Percentiles rank a stretch among this genome's conserved stretches.
These are phyloP conservation scores for Emericellopsis terricola DNA, from an alignment of 495 filamentous ascomycete species.

Conservation along the genomic window DNA sequence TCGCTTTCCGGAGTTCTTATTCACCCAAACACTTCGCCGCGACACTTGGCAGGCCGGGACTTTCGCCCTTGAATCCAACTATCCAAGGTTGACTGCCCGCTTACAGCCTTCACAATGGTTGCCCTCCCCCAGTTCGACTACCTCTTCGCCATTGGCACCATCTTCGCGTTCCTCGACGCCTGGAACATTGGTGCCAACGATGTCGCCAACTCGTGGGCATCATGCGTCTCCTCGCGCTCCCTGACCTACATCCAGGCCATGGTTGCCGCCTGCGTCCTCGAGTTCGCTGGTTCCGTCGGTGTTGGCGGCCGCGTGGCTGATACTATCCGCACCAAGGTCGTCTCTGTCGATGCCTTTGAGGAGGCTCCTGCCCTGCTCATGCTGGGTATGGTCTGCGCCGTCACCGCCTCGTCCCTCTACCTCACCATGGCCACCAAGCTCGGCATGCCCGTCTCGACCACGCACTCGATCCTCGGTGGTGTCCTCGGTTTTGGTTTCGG, in stretches of 20 bases:
- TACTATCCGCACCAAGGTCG: slow-evolving; percentile 51
- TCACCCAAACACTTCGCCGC: not conserved
- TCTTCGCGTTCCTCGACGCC: slow-evolving; percentile 60
- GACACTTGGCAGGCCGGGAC: no score
- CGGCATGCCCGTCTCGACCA: slow-evolving; percentile 44
- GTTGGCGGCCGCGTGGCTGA: slow-evolving; percentile 46
- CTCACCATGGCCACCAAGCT: slow-evolving; percentile 36
- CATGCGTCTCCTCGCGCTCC: slow-evolving; percentile 49
- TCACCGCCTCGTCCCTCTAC: slow-evolving; percentile 39
- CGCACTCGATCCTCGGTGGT: slow-evolving; percentile 44
- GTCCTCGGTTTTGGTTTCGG: slow-evolving; percentile 47
- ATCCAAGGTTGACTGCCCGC: no score
- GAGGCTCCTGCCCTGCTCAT: slow-evolving; percentile 36
- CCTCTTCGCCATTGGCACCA: slow-evolving; percentile 56
- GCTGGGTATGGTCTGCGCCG: slow-evolving; percentile 44
- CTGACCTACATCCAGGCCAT: slow-evolving; percentile 50
- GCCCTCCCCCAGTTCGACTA: slow-evolving; percentile 42
- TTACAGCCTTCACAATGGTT: not conserved
- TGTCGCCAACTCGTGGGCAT: slow-evolving; percentile 64
- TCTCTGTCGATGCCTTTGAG: slow-evolving; percentile 31
- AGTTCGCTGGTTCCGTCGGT: slow-evolving; percentile 44
- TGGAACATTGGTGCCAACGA: slow-evolving; percentile 55
- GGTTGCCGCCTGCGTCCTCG: slow-evolving; percentile 46
- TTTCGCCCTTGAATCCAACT: no score
- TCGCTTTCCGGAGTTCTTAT: not conserved